Evolutionary conservation across 1,284 basidiomycete genomes (phyloP).

Genomic region (Apiotrichum gracile): DNA sequence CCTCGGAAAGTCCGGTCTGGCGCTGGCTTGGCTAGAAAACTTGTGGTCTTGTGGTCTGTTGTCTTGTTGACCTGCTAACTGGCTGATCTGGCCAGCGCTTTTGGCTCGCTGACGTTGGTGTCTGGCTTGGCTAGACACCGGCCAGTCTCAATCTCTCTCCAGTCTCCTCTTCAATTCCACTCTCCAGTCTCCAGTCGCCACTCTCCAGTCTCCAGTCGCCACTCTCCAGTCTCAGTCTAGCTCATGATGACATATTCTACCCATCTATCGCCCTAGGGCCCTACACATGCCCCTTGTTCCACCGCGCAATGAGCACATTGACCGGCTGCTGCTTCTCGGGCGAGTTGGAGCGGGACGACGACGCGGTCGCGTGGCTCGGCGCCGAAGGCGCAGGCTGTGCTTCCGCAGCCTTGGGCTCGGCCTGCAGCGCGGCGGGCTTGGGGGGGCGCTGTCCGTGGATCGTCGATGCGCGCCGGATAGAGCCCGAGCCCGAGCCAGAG

Average conservation of each 20-base stretch:
- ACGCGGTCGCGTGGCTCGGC: constrained; percentile 20
- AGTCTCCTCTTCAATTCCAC: too few species aligned
- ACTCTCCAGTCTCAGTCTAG: neutral
- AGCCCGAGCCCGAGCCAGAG: too few species aligned
- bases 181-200: too few species aligned
- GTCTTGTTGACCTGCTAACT: too few species aligned
- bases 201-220: neutral
- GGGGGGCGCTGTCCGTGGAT: constrained; percentile 1
- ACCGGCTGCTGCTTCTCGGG: constrained; percentile 44
- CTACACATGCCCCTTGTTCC: constrained; percentile 27
- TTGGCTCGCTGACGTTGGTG: too few species aligned
- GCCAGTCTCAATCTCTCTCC: too few species aligned
- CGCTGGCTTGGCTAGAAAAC: too few species aligned
- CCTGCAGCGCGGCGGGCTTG: constrained; percentile 5
- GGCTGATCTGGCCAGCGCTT: too few species aligned
- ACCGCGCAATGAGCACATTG: constrained; percentile 35
- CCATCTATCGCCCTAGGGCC: neutral
- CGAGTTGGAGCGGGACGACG: constrained; percentile 28
- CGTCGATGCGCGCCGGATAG: neutral
- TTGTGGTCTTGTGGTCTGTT: too few species aligned
- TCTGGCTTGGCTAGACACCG: too few species aligned
- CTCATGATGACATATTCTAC: neutral
- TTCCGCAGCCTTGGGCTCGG: neutral
- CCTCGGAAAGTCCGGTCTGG: too few species aligned
- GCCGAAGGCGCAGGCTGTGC: constrained; percentile 1